These are phyloP conservation scores for Hypoxylon trugodes DNA, from an alignment of 495 filamentous ascomycete genomes.

Conservation along the genomic window DNA sequence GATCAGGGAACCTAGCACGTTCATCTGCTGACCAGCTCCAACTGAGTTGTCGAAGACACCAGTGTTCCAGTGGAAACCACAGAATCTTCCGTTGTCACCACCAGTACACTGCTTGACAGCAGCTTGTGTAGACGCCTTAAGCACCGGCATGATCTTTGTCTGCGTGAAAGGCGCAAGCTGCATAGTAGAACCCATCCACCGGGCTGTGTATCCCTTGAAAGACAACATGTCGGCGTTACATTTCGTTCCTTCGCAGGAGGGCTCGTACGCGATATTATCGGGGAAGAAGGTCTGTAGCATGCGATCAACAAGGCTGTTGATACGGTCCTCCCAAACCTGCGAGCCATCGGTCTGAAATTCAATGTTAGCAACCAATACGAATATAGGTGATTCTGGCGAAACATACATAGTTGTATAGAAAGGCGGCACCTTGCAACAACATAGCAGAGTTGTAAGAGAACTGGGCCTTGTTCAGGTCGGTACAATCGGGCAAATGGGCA, in stretches of 20 bases:
- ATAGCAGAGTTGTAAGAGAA: constrained; percentile 71
- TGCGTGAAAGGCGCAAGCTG: constrained; percentile 57
- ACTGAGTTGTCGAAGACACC: constrained; percentile 58
- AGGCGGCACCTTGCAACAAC: constrained; percentile 64
- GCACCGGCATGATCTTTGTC: constrained; percentile 53
- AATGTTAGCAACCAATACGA: constrained; percentile 18
- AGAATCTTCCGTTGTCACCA: constrained; percentile 57
- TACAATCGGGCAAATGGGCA: constrained; percentile 50
- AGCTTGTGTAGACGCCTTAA: constrained; percentile 63
- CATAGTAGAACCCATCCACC: constrained; percentile 72
- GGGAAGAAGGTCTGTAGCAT: constrained; percentile 55
- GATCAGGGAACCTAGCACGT: constrained; percentile 43
- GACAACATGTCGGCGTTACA: constrained; percentile 72
- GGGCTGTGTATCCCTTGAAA: constrained; percentile 73
- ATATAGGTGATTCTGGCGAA: neutral
- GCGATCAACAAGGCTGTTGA: constrained; percentile 53
- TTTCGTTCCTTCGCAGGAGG: constrained; percentile 62
- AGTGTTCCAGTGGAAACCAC: constrained; percentile 68
- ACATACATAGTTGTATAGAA: constrained; percentile 64
- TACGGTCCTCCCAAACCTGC: constrained; percentile 52
- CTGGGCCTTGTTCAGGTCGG: constrained; percentile 47
- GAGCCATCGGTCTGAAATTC: constrained; percentile 58
- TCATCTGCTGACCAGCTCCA: constrained; percentile 66
- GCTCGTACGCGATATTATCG: constrained; percentile 59
- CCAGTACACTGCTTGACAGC: constrained; percentile 70